These are phyloP conservation scores for Claviceps purpurea DNA, from an alignment of 2,329 filamentous ascomycete genomes.

Conservation along the genomic window DNA sequence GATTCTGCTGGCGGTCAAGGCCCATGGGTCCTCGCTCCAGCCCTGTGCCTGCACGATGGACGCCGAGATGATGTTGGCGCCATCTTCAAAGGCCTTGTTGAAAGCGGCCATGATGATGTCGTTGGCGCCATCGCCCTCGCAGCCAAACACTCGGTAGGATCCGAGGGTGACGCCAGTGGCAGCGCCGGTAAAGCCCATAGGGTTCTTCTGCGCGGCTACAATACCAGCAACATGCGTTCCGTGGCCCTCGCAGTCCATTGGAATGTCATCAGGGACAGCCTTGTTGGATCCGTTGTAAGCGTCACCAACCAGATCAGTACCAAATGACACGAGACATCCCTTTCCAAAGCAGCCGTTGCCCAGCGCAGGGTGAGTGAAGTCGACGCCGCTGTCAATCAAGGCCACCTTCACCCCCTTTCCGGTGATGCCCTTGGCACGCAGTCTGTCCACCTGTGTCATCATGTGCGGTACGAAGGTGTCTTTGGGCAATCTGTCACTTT, in stretches of 20 bases:
- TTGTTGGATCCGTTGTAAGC: slow-evolving; percentile 13
- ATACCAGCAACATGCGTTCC: slow-evolving; percentile 33
- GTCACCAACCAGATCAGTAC: slow-evolving; percentile 31
- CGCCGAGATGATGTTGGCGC: slow-evolving; percentile 20
- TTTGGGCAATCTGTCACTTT: slow-evolving; percentile 10
- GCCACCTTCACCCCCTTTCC: slow-evolving; percentile 40
- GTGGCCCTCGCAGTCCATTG: slow-evolving; percentile 26
- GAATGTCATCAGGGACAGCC: slow-evolving; percentile 23
- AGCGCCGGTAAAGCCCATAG: slow-evolving; percentile 24
- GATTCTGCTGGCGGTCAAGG: slow-evolving; percentile 26
- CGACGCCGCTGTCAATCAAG: slow-evolving; percentile 41
- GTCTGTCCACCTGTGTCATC: slow-evolving; percentile 43
- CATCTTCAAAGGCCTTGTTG: slow-evolving; percentile 26
- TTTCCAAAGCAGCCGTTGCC: slow-evolving; percentile 31
- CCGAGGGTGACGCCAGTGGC: slow-evolving; percentile 25
- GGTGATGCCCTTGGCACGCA: slow-evolving; percentile 33
- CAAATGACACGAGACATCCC: slow-evolving; percentile 29
- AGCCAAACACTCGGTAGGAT: slow-evolving; percentile 25
- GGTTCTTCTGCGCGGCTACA: slow-evolving; percentile 26
- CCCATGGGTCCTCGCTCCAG: slow-evolving; percentile 18
- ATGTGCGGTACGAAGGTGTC: slow-evolving; percentile 33
- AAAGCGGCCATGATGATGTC: slow-evolving; percentile 27
- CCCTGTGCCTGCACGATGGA: slow-evolving; percentile 6
- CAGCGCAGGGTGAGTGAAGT: slow-evolving; percentile 49
- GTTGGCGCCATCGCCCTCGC: slow-evolving; percentile 15